These are phyloP conservation scores for Barbatosphaeria neglecta DNA, from an alignment of 495 filamentous ascomycete genomes.

Conservation along the genomic window DNA sequence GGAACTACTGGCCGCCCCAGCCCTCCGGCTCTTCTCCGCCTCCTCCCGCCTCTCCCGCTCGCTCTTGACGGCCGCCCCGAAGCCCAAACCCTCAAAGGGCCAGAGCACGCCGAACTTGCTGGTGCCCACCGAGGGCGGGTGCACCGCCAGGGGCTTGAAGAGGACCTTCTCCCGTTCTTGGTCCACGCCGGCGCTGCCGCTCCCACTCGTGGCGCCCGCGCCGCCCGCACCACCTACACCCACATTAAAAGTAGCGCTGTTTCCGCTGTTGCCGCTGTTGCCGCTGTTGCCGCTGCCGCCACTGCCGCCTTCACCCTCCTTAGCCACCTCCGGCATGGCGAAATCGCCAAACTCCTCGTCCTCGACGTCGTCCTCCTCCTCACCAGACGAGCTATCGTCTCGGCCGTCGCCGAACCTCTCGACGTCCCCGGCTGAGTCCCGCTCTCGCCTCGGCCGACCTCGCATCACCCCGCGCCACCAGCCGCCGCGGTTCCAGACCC, in stretches of 20 bases:
- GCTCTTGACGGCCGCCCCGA: constrained; percentile 19
- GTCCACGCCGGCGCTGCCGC: constrained; percentile 24
- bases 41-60: constrained; percentile 17
- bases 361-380: constrained; percentile 27
- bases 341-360: constrained; percentile 43
- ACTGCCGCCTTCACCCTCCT: constrained; percentile 5
- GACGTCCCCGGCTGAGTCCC: constrained; percentile 1
- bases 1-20: constrained; percentile 8
- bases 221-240: constrained; percentile 6
- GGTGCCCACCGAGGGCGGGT: constrained; percentile 25
- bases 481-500: constrained; percentile 24
- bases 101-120: constrained; percentile 34
- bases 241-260: no score
- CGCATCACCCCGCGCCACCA: constrained; percentile 36
- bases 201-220: no score
- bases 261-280: constrained; percentile 16
- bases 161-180: constrained; percentile 20
- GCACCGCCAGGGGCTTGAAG: constrained; percentile 33
- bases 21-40: background rate
- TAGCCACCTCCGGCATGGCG: constrained; percentile 36
- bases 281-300: constrained; percentile 1
- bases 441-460: constrained; percentile 7
- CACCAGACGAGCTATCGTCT: constrained; percentile 31
- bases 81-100: constrained; percentile 25
- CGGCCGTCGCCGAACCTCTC: constrained; percentile 35